Conservation (phyloP, 2,329 filamentous ascomycete genomes). For the Corinectria fuckeliana region DNA sequence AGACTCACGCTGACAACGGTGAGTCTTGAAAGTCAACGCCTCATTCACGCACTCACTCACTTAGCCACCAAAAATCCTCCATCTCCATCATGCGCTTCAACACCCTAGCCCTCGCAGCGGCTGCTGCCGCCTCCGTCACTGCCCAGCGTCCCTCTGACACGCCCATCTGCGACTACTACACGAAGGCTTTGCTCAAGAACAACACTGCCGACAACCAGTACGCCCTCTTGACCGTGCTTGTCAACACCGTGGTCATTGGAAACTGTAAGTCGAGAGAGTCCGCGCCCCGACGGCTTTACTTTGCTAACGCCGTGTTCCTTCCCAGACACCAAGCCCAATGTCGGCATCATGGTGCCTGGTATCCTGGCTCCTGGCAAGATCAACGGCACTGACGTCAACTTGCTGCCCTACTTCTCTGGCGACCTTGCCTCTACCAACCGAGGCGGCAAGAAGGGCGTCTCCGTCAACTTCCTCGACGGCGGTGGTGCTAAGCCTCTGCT, state of each 20-base stretch:
- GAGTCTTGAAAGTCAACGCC: background rate
- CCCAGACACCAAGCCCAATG: conserved; percentile 60
- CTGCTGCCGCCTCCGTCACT: conserved; percentile 27
- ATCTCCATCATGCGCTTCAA: conserved; percentile 35
- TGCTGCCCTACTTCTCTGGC: conserved; percentile 67
- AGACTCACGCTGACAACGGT: background rate
- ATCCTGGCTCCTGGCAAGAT: conserved; percentile 60
- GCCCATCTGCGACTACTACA: conserved; percentile 70
- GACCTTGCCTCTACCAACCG: conserved; percentile 60
- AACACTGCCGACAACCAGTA: conserved; percentile 66
- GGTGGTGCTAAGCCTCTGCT: conserved; percentile 62
- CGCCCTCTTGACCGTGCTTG: conserved; percentile 60
- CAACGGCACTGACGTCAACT: conserved; percentile 59
- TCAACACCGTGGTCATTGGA: conserved; percentile 70
- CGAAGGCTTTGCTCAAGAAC: conserved; percentile 61
- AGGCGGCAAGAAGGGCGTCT: conserved; percentile 50
- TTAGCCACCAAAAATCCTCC: background rate
- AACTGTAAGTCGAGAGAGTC: conserved; percentile 52
- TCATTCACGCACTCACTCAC: background rate
- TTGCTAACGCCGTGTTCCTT: background rate
- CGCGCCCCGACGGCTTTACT: background rate
- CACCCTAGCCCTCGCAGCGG: conserved; percentile 29
- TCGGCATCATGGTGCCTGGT: conserved; percentile 60
- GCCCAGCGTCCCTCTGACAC: conserved; percentile 56
- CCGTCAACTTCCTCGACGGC: conserved; percentile 67